A percentile compares a stretch with the other conserved stretches of the same genome.
Conservation (phyloP, 2,329 filamentous ascomycete genomes). For the Clarireedia homoeocarpa region DNA sequence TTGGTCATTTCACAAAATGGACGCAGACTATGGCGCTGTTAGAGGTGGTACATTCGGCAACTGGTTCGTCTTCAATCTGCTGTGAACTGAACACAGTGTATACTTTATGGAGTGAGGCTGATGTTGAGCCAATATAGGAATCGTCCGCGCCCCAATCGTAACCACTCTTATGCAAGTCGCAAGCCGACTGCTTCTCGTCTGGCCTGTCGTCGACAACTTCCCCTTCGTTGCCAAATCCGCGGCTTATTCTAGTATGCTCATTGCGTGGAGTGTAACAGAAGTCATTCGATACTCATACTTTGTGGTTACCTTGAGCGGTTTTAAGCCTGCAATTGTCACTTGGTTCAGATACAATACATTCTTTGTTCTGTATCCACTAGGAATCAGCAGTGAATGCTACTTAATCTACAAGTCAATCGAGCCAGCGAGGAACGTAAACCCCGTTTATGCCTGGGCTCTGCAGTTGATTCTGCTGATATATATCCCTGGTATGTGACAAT, state of each 20-base stretch:
- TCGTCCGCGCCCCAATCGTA: conserved; percentile 77
- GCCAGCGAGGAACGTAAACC: conserved; percentile 44
- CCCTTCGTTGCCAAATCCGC: conserved; percentile 53
- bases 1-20: conserved; percentile 63
- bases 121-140: conserved; percentile 40
- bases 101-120: conserved; percentile 6
- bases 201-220: conserved; percentile 72
- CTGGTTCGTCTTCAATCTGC: conserved; percentile 47
- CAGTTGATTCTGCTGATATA: conserved; percentile 65
- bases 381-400: conserved; percentile 80
- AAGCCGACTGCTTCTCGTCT: conserved; percentile 80
- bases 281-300: conserved; percentile 93
- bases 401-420: conserved; percentile 65
- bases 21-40: conserved; percentile 78
- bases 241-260: conserved; percentile 69
- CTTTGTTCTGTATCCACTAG: conserved; percentile 84
- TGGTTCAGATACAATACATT: conserved; percentile 93
- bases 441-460: conserved; percentile 49
- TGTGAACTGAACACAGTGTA: neutral
- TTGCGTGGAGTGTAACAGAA: conserved; percentile 86
- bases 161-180: conserved; percentile 90
- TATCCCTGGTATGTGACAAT: conserved; percentile 58
- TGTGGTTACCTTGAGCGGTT: conserved; percentile 58
- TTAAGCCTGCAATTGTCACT: conserved; percentile 57
- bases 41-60: conserved; percentile 74